Percentiles rank a stretch among this genome's conserved stretches.
Evolutionary conservation across 169 alveolate species (phyloP).

Genomic region (Cryptosporidium muris): DNA sequence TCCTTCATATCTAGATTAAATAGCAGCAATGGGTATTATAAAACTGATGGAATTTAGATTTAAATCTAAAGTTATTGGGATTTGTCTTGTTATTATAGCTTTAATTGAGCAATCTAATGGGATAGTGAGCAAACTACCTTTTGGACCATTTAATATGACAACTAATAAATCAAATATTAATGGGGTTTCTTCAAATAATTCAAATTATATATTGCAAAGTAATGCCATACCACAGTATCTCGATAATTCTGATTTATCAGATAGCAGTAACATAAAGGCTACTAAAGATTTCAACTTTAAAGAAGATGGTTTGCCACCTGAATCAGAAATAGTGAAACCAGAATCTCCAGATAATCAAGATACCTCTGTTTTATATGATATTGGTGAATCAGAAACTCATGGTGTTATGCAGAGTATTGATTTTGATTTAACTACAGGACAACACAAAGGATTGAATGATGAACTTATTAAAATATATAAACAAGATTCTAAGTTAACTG

Average conservation of each 20-base stretch:
- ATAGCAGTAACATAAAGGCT: conserved; percentile 2
- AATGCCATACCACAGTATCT: conserved; percentile 70
- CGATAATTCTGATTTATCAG: conserved; percentile 68
- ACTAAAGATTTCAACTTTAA: conserved; percentile 3
- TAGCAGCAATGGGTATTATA: too few species aligned
- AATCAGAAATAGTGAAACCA: background rate
- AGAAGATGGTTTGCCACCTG: background rate
- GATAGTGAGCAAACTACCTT: too few species aligned
- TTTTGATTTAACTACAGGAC: conserved; percentile 2
- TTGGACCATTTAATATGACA: too few species aligned
- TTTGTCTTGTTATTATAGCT: too few species aligned
- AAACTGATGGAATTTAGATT: too few species aligned
- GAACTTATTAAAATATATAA: conserved; percentile 2
- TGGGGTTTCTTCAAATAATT: conserved; percentile 12
- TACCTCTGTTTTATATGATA: background rate
- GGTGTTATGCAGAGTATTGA: background rate
- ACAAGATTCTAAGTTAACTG: background rate
- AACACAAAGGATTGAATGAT: conserved; percentile 25
- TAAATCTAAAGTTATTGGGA: too few species aligned
- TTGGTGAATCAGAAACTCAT: background rate
- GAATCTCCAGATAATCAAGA: conserved; percentile 5
- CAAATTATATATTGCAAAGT: conserved; percentile 71
- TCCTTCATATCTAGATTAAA: too few species aligned
- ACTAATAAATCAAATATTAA: too few species aligned
- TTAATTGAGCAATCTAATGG: too few species aligned